Conservation (phyloP, 129 eudicot species). For the Cynara cardunculus region DNA sequence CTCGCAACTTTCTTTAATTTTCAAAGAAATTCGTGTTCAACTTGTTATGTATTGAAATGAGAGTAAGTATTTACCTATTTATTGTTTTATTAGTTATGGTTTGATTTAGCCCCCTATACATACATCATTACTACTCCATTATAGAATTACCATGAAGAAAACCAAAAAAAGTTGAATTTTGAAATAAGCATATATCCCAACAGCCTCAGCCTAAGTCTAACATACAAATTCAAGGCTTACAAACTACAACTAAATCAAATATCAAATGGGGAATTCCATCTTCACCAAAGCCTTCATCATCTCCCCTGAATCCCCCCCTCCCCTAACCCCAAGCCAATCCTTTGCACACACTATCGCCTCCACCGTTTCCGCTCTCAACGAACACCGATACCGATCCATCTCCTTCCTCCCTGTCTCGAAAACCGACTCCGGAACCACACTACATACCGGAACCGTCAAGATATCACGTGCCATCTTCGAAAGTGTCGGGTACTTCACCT, state of each 20-base stretch:
- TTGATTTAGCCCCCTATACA: no score
- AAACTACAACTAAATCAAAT: not conserved
- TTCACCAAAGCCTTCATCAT: constrained; percentile 35
- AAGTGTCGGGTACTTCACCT: constrained; percentile 72
- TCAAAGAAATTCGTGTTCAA: no score
- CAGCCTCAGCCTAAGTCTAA: not conserved
- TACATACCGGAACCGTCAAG: constrained; percentile 60
- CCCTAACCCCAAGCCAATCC: constrained; percentile 56
- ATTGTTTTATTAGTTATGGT: no score
- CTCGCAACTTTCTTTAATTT: no score
- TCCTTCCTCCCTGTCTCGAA: constrained; percentile 55
- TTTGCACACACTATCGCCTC: constrained; percentile 77
- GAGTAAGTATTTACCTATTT: no score
- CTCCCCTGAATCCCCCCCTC: constrained; percentile 28
- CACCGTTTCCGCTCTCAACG: constrained; percentile 72
- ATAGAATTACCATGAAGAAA: no score
- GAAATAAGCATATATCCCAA: constrained; percentile 10
- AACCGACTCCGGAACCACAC: constrained; percentile 45
- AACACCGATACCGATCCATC: constrained; percentile 70
- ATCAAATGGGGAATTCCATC: constrained; percentile 72
- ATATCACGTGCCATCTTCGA: constrained; percentile 88
- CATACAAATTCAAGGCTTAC: not conserved
- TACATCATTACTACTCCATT: no score
- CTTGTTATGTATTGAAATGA: no score
- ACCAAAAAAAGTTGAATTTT: constrained; percentile 12